Base-by-base conservation (phyloP, 2,329 filamentous ascomycete genomes). In the Diaporthe australafricana region DNA sequence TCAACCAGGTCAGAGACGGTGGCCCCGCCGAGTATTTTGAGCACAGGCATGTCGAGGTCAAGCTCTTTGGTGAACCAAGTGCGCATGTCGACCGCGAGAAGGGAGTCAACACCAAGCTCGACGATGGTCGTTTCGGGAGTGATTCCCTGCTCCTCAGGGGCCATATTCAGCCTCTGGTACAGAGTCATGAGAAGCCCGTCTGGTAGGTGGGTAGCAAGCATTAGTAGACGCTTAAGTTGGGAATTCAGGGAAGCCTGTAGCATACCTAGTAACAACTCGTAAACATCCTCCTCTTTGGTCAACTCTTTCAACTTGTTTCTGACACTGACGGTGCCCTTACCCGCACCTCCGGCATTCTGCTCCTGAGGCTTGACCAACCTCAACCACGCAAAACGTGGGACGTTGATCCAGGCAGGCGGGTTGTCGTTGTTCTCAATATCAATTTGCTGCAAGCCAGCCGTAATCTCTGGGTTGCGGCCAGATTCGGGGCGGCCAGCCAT, bases 11-110 rank as follows among this genome's bases (percentile, higher is more conserved):
- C 63, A 32, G 68, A 25, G 25, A 70, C 68, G 17, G 70, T 52
- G 20, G 70, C 72, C 1, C 80, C 80, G 17, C 79, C 76, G 17
- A 86, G 72, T 27, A 87, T 78, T 70, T 84, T 84, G 8, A 87
- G 75, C 0, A 87, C 81, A 0, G 84, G 81, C 2, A 87, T 77
- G 62, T 86, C 82, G 1, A 82, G 76, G 0, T 81, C 72, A 0
- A 86, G 50, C 52, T 83, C 78, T 68, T 84, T 85, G 30, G 82
- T 56, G 70, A 87, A 85, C 86, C 86, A 88, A 6, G 81, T 78
- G 3, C 85, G 82, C 12, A 83, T 83, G 82, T 75, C 73, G 17
- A 77, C 74, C 11, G 77, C 75, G 12, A 79, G 62, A 8, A 79
- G 68, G 0, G 75, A 75, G 65, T 78, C 75, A 35, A 74, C 62